A percentile compares a stretch with the other conserved stretches of the same genome.
Evolutionary conservation across 73 alveolate genomes (phyloP).

Genomic region (Paramecium sonneborni): DNA sequence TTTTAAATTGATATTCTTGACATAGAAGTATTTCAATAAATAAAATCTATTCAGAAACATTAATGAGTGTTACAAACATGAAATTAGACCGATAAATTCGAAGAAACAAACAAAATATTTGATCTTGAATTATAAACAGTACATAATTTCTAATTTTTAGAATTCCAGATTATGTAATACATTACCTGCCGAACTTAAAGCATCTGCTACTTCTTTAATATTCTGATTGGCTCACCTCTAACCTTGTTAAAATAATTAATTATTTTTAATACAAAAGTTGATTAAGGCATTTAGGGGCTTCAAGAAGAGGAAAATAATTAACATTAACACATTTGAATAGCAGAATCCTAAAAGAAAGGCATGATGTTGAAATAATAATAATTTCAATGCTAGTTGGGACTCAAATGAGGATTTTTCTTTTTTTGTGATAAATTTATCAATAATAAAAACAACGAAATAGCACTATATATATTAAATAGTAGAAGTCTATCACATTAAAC

Average conservation of each 20-base stretch:
- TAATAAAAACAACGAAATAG: neutral
- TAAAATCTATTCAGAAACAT: neutral
- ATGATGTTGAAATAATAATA: neutral
- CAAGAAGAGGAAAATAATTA: neutral
- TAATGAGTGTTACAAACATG: neutral
- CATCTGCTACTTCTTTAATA: neutral
- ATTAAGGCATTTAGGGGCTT: neutral
- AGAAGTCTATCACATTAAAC: neutral
- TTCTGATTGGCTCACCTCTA: neutral
- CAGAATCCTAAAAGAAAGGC: neutral
- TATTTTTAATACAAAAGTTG: neutral
- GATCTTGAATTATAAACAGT: neutral
- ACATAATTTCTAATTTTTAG: neutral
- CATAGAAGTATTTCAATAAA: neutral
- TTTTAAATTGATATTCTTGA: neutral
- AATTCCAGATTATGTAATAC: neutral
- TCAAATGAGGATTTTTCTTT: neutral
- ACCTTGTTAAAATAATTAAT: neutral
- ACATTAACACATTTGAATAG: neutral
- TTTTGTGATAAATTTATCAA: neutral
- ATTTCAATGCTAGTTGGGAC: neutral
- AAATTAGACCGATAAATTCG: neutral
- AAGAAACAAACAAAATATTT: neutral
- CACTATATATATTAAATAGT: neutral
- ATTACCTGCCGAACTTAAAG: neutral